Evolutionary conservation across 73 alveolate species (phyloP), one percentile per base, ranked within the genome.

Genomic region (Urostyla sp.): DNA sequence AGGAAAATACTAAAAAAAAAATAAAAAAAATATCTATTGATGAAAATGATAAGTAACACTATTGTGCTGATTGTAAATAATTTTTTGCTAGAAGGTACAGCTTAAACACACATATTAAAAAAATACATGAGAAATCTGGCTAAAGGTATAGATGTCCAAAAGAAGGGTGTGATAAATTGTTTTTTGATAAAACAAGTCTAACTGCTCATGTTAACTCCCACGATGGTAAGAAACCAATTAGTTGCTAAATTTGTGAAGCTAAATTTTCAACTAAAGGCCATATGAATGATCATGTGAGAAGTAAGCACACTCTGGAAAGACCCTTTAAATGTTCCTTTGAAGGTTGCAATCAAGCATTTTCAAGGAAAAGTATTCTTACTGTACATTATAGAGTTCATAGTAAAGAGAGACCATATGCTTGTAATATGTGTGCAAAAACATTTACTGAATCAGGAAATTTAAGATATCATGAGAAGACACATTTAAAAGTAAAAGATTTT

Each of bases 181-280:
- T 35, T 40, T 36, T 32, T 32, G 76, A 59, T 20, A 24, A 34
- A 34, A 59, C 76, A 3, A 59, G 76, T 36, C 37, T 13, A n/a
- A 3, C 10, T 10, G 37, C 11, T 27, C 76, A 59, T 34, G 7
- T 4, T 8, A 59, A 36, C 55, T 59, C 76, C 31, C 76, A 59
- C 30, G 5, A 30, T 13, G 55, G 55, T 6, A 10, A 2, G 3
- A 59, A 59, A 20, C n/a, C 16, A 11, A 35, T 28, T 34, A 11
- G 7, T 3, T 59, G 76, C 24, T 4, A 32, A 11, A 6, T n/a
- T 13, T 59, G 76, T 36, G 52, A 32, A 11, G 37, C 32, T 4
- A 59, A 20, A 21, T 59, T n/a, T 34, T 13, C 76, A 11, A 59
- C 76, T 3, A 59, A 59, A 35, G 76, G 76, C 6, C 76, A 59